Evolutionary conservation across 1,139 yeast genomes (phyloP), one percentile per base, ranked within the genome.

Genomic region (Williopsis jadinii): DNA sequence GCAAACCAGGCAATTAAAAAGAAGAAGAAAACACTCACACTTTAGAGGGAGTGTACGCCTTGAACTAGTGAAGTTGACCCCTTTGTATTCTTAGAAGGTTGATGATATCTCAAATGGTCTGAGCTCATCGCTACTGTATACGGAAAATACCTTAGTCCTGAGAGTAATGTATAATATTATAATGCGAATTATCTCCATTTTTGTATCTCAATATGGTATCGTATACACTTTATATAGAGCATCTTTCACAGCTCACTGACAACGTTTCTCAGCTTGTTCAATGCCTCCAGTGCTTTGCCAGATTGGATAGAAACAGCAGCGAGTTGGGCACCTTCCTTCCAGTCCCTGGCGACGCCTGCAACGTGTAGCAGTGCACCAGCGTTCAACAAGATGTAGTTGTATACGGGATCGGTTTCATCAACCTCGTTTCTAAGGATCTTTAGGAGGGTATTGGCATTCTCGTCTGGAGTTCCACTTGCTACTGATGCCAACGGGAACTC

Each of bases 331-430:
- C 97, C 98, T 13, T 77, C 74, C 45, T 69, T 73, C 90, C 94
- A 90, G 51, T 74, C 66, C 14, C 61, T 60, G 3, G 88, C 79
- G 3, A 70, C 58, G 3, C 95, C 95, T 13, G 84, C 73, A 15
- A 88, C 77, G 32, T 83, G 85, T 1, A 94, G 92, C 45, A 92
- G 66, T 0, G 95, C 95, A 5, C 92, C 92, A 33, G 94, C 72
- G 60, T 92, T 92, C 73, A 92, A 65, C 46, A 90, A 62, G 15
- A 92, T 92, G 63, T 88, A 92, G 63, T 92, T 96, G 41, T 83
- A 79, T 15, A 90, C 63, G 1, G 98, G 87, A 39, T 68, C 76
- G 26, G 75, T 69, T 44, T 69, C 63, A n/a, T 50, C 53, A 35
- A 52, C 52, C 28, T 61, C 74, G 44, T 79, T 83, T 32, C 68